Conservation (phyloP, 2,329 filamentous ascomycete genomes). For the Orbilia brochopaga region DNA sequence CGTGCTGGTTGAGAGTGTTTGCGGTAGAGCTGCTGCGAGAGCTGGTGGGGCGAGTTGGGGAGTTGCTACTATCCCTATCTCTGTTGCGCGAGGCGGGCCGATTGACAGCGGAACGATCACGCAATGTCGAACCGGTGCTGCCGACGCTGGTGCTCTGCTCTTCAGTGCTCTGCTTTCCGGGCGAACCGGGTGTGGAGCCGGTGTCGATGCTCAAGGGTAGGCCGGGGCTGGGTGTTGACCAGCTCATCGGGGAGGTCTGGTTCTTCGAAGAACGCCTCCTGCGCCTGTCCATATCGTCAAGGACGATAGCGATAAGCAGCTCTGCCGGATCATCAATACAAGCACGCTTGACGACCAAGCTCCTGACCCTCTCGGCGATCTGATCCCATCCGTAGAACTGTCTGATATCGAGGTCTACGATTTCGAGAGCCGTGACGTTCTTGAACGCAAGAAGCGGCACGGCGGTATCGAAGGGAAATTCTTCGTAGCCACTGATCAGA, state of each 20-base stretch:
- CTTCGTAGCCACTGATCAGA: conserved; percentile 90
- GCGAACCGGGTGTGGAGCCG: conserved; percentile 40
- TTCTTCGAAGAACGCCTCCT: conserved; percentile 85
- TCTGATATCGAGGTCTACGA: conserved; percentile 93
- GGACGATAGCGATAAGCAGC: conserved; percentile 86
- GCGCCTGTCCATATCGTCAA: conserved; percentile 95
- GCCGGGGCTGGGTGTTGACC: conserved; percentile 63
- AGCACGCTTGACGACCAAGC: conserved; percentile 84
- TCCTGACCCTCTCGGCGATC: conserved; percentile 86
- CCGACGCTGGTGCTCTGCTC: conserved; percentile 45
- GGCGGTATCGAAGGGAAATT: conserved; percentile 96
- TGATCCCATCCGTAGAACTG: conserved; percentile 98
- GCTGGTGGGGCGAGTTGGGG: conserved; percentile 76
- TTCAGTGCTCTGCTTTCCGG: conserved; percentile 37
- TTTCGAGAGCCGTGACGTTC: conserved; percentile 90
- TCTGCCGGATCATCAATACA: conserved; percentile 88
- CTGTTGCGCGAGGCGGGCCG: conserved; percentile 53
- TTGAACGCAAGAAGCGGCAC: conserved; percentile 98
- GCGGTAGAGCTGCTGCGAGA: conserved; percentile 72
- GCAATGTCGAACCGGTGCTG: conserved; percentile 47
- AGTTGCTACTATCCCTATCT: conserved; percentile 73
- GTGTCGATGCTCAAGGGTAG: conserved; percentile 49
- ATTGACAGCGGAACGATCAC: conserved; percentile 51
- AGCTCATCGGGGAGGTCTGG: conserved; percentile 77
- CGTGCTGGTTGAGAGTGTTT: conserved; percentile 25